Conservation (phyloP, 169 alveolate genomes). For the Eimeria necatrix region DNA sequence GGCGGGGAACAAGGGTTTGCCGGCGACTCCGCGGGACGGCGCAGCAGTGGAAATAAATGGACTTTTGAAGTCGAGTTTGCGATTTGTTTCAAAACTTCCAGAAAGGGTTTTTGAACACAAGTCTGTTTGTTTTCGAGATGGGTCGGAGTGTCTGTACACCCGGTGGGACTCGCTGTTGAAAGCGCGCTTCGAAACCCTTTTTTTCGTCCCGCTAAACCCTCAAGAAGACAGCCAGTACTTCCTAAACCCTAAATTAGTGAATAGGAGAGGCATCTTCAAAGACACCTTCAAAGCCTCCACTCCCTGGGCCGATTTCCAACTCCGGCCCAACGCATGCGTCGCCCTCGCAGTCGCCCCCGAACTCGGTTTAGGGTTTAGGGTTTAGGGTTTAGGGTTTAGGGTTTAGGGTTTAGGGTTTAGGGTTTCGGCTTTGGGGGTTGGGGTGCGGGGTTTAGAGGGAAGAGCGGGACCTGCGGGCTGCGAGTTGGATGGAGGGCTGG, state of each 20-base stretch:
- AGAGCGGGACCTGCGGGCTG: neutral
- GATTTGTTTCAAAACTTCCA: slow-evolving; percentile 85
- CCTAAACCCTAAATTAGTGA: neutral
- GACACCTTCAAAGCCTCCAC: neutral
- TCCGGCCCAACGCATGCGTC: neutral
- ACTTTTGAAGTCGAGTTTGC: slow-evolving; percentile 90
- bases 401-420: slow-evolving; percentile 38
- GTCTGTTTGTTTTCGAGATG: slow-evolving; percentile 82
- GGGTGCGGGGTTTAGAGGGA: neutral
- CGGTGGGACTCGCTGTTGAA: slow-evolving; percentile 91
- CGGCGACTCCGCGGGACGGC: slow-evolving; percentile 97
- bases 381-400: slow-evolving; percentile 2
- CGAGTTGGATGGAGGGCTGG: too few species aligned
- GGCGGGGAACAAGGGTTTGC: slow-evolving; percentile 88
- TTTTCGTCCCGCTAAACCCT: slow-evolving; percentile 87
- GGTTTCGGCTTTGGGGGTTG: neutral
- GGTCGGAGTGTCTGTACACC: slow-evolving; percentile 43
- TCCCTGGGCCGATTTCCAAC: neutral
- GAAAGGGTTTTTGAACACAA: slow-evolving; percentile 85
- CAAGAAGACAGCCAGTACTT: slow-evolving; percentile 30
- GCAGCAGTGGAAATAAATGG: slow-evolving; percentile 97
- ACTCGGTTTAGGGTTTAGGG: neutral
- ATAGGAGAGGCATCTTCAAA: neutral
- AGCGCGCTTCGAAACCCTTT: slow-evolving; percentile 90
- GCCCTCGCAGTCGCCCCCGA: neutral